phyloP scores from a whole-genome alignment of 2,329 filamentous ascomycete genomes.

The Neonectria hederae region DNA sequence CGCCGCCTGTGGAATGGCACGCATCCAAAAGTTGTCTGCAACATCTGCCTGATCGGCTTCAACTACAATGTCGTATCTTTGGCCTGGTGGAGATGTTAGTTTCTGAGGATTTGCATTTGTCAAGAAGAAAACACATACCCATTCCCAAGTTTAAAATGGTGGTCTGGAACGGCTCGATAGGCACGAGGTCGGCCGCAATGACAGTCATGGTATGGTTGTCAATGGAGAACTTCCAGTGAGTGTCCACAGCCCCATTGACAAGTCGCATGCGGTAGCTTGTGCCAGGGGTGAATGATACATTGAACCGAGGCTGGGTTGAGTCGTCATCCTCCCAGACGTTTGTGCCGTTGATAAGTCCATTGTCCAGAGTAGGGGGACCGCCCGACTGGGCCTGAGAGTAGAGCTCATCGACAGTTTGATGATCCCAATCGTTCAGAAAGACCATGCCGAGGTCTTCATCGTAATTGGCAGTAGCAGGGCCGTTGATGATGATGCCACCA shows the following conservation, averaged over 20 bases:
- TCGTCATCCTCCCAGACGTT: conserved; percentile 48
- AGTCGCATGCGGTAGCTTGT: conserved; percentile 58
- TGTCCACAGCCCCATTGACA: conserved; percentile 57
- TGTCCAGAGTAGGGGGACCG: conserved; percentile 53
- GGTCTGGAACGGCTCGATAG: conserved; percentile 63
- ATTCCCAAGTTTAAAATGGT: conserved; percentile 41
- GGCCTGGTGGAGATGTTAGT: conserved; percentile 54
- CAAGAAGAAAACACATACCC: conserved; percentile 23
- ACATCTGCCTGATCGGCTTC: conserved; percentile 48
- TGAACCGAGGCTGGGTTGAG: conserved; percentile 41
- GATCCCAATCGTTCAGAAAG: conserved; percentile 68
- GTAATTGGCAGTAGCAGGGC: conserved; percentile 66
- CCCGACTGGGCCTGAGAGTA: conserved; percentile 39
- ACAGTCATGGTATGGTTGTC: conserved; percentile 67
- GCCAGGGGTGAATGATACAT: conserved; percentile 52
- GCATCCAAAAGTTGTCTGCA: conserved; percentile 57
- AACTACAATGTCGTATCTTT: conserved; percentile 59
- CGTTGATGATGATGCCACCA: conserved; percentile 57
- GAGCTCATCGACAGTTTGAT: conserved; percentile 53
- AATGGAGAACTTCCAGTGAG: conserved; percentile 59
- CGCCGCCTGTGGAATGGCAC: conserved; percentile 53
- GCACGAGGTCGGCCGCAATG: conserved; percentile 67
- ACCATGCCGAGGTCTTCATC: conserved; percentile 71
- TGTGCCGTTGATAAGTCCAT: conserved; percentile 57
- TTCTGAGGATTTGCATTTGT: too few relatives aligned